phyloP scores from a whole-genome alignment of 2,329 filamentous ascomycete genomes.

The Septoria linicola region DNA sequence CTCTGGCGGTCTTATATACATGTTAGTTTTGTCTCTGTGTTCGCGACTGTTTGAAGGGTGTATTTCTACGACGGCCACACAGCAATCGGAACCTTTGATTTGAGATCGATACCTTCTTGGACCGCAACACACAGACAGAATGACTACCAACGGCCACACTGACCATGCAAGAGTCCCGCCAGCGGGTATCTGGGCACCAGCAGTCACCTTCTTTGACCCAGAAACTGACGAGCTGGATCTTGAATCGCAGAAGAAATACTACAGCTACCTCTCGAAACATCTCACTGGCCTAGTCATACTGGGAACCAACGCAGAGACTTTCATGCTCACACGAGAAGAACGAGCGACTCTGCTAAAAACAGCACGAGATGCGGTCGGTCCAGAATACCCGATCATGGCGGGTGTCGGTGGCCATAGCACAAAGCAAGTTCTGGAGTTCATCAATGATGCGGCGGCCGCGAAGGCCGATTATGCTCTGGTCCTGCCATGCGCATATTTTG shows the following conservation, averaged over 20 bases:
- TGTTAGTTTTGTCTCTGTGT: no score
- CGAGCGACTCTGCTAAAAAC: slow-evolving; percentile 41
- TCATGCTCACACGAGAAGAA: slow-evolving; percentile 47
- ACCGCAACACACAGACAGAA: no score
- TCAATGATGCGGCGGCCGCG: slow-evolving; percentile 43
- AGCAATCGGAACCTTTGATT: no score
- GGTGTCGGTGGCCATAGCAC: slow-evolving; percentile 47
- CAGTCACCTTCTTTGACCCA: slow-evolving; percentile 49
- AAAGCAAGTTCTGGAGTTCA: slow-evolving; percentile 46
- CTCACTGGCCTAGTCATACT: slow-evolving; percentile 49
- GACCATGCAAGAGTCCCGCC: slow-evolving; percentile 52
- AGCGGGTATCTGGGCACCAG: slow-evolving; percentile 41
- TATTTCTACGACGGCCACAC: no score
- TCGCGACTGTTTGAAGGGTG: no score
- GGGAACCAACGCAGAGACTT: slow-evolving; percentile 50
- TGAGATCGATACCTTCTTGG: neutral
- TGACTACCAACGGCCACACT: slow-evolving; percentile 24
- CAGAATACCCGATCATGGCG: slow-evolving; percentile 46
- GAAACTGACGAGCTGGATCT: slow-evolving; percentile 44
- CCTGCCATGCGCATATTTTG: slow-evolving; percentile 48
- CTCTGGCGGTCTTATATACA: slow-evolving; percentile 1
- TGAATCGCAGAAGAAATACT: slow-evolving; percentile 45
- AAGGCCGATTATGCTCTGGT: slow-evolving; percentile 47
- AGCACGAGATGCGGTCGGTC: slow-evolving; percentile 45
- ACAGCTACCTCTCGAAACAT: slow-evolving; percentile 45